A percentile compares a stretch with the other conserved stretches of the same genome.
These are phyloP conservation scores for Spirogloea muscicola DNA, from an alignment of 139 green algal species.

Conservation along the genomic window DNA sequence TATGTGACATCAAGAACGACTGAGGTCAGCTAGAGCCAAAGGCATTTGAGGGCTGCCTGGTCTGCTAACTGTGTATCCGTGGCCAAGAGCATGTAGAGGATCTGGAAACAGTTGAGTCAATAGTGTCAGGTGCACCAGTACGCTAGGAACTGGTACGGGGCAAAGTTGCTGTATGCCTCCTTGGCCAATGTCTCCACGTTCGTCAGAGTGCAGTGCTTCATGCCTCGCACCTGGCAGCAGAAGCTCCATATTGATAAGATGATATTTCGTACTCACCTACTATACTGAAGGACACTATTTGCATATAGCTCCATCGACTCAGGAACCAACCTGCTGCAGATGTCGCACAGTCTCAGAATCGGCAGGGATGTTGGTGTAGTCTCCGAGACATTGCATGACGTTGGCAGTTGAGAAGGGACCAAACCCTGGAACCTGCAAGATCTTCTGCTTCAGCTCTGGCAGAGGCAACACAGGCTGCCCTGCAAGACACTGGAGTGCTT, in stretches of 20 bases:
- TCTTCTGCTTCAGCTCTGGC: not conserved
- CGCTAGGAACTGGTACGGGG: slow-evolving; percentile 23
- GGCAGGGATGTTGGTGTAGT: slow-evolving; percentile 4
- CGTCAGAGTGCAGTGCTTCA: not conserved
- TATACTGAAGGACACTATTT: too few relatives aligned
- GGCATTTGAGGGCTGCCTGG: not conserved
- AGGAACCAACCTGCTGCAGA: slow-evolving; percentile 1
- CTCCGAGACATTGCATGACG: slow-evolving; percentile 12
- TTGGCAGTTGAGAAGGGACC: slow-evolving; percentile 10
- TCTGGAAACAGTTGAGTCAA: not conserved
- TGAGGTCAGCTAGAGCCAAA: not conserved
- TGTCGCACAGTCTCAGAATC: slow-evolving; percentile 18
- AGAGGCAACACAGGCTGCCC: not conserved
- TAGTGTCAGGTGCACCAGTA: slow-evolving; percentile 11
- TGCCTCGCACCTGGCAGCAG: too few relatives aligned
- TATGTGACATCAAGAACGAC: not conserved
- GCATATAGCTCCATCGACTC: too few relatives aligned
- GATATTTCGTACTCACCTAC: too few relatives aligned
- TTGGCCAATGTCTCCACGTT: not conserved
- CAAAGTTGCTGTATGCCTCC: not conserved
- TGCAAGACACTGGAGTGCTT: not conserved
- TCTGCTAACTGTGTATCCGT: not conserved
- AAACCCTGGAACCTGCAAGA: not conserved
- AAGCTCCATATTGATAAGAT: too few relatives aligned
- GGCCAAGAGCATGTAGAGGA: not conserved